Evolutionary conservation across 2,329 filamentous ascomycete genomes (phyloP), one percentile per base, ranked within the genome.

Genomic region (Penicillium sp.): DNA sequence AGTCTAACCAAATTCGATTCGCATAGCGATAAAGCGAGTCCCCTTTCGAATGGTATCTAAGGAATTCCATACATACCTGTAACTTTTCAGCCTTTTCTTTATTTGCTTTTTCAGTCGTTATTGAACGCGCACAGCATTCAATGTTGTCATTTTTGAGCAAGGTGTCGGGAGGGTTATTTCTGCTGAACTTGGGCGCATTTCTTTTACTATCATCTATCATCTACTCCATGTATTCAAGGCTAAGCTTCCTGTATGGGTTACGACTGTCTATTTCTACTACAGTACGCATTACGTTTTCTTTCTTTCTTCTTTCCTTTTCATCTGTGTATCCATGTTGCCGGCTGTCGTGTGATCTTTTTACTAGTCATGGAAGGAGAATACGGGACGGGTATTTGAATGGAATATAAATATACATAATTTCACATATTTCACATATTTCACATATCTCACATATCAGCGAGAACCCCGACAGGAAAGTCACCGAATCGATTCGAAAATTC

Each of bases 1-100:
- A 35, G 12, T 18, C 46, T 57, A 16, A 51, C 50, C 35, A 60
- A 60, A 48, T 35, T 52, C 18, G 58, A 60, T 20, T 60, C 58
- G 21, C 58, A 60, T n/a, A 60, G 58, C 30, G 58, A 57, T 24
- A 57, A 53, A 52, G 58, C 58, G 45, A 60, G 58, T 14, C 58
- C 58, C 12, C 23, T 60, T 26, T 57, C 54, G 20, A 60, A 48
- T 47, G 40, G 56, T 35, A 26, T 46, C 28, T 56, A 38, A 56
- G 40, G n/a, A 20, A 40, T 18, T 43, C n/a, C 40, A 18, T 23
- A 43, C 30, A 42, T 55, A 48, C 33, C 20, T 55, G 52, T 55
- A 55, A 55, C 24, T 35, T 42, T 42, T 48, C 9, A 18, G 2
- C 46, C 12, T n/a, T 33, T 48, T 48, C 30, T 28, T 28, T 18